phyloP scores from a whole-genome alignment of 2,329 filamentous ascomycete species.

The Ophiostoma sp. region DNA sequence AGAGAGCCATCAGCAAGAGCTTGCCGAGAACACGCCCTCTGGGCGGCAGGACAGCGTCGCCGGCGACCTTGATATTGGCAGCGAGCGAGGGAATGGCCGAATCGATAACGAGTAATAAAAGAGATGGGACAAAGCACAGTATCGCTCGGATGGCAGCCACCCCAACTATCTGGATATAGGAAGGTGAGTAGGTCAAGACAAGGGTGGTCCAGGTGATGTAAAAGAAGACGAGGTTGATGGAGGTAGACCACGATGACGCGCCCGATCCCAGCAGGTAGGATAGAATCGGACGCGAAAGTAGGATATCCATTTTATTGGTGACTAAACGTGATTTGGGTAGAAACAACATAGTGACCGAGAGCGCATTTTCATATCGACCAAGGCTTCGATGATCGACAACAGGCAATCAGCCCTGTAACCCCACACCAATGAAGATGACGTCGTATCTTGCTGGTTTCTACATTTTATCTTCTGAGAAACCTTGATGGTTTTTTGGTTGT shows the following conservation, averaged over 20 bases:
- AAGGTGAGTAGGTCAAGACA: slow-evolving; percentile 66
- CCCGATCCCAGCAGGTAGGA: slow-evolving; percentile 32
- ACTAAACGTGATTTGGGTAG: too few relatives aligned
- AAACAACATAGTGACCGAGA: neutral
- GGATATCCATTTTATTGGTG: neutral
- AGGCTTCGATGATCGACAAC: neutral
- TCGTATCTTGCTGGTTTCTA: neutral
- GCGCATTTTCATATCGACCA: neutral
- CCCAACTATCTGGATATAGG: neutral
- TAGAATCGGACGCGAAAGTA: neutral
- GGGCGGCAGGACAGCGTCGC: neutral
- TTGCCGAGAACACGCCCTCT: neutral
- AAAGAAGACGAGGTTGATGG: slow-evolving; percentile 80
- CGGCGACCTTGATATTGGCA: neutral
- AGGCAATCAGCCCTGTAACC: slow-evolving; percentile 3
- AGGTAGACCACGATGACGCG: slow-evolving; percentile 66
- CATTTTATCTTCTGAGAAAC: neutral
- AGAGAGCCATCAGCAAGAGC: neutral
- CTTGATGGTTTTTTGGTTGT: neutral
- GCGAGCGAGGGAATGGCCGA: neutral
- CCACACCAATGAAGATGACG: neutral
- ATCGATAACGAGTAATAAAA: neutral
- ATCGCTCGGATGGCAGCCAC: neutral
- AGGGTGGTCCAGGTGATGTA: slow-evolving; percentile 86
- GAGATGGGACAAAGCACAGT: neutral